Base-by-base conservation (phyloP, 1,284 basidiomycete species). In the Termitomyces sp. region DNA sequence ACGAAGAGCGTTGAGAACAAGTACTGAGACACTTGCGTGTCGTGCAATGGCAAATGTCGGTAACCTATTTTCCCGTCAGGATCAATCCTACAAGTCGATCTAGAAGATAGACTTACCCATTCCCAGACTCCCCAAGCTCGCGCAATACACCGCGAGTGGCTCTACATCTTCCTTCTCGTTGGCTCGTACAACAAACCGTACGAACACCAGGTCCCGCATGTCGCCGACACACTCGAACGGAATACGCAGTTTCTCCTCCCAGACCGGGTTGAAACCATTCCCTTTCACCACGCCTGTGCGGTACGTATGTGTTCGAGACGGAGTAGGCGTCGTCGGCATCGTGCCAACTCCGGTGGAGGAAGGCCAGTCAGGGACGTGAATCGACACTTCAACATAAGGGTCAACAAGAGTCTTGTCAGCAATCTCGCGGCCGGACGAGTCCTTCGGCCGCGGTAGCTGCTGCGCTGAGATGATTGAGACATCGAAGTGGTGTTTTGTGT, bases 1-100 rank as follows among this genome's bases (percentile, higher is more conserved):
- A 94, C 86, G 62, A 95, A 95, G 5, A 97, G 74, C 19, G 91
- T 94, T 34, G 93, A 91, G 68, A 93, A 96, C 42, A 96, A 72
- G 63, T 88, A 91, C 59, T 91, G 88, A 38, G 86, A 88, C 46
- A 92, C 80, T 62, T 91, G 83, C 0, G 53, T 41, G 43, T 59
- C 55, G 28, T 72, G 52, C 44, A 96, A 71, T 0, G 93, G 91
- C 14, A 96, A 70, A 72, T 96, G 91, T 10, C 91, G 84, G 66
- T 88, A 96, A 2, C 93, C 92, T 91, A 44, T 52, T 40, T 5
- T 33, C 52, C 52, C 48, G 42, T 41, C 43, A 56, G 21, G 76
- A 35, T 44, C 26, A n/a, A 33, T 26, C 9, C 33, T 30, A 14
- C 26, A 34, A 16, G 47, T 35, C 14, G 35, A 26, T 26, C 47